phyloP scores from a whole-genome alignment of 805 yeast genomes.

The Suhomyces faveliae region DNA sequence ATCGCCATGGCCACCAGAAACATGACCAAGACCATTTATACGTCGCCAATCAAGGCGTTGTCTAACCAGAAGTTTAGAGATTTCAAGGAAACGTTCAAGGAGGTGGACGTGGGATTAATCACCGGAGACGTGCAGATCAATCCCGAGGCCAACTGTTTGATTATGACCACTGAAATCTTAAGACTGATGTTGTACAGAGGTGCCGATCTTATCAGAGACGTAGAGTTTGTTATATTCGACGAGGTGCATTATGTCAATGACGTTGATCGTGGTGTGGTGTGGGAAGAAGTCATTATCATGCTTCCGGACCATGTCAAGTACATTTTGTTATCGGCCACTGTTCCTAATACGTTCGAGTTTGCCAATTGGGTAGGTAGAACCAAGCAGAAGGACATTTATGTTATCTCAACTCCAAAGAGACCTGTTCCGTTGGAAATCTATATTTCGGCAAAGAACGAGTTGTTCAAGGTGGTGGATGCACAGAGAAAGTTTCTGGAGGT shows the following conservation, averaged over 20 bases:
- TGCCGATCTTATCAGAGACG: conserved; percentile 94
- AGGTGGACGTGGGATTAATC: conserved; percentile 85
- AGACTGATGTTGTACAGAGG: conserved; percentile 96
- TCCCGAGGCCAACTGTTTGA: conserved; percentile 92
- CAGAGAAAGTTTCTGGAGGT: conserved; percentile 64
- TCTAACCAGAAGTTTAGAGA: conserved; percentile 90
- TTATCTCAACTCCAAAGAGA: conserved; percentile 92
- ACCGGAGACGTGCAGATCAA: conserved; percentile 98
- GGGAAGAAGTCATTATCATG: conserved; percentile 99
- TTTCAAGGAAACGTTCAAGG: conserved; percentile 75
- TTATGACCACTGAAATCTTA: conserved; percentile 96
- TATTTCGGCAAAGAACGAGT: conserved; percentile 75
- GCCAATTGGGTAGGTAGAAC: conserved; percentile 99
- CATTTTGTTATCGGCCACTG: conserved; percentile 91
- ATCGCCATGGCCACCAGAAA: conserved; percentile 94
- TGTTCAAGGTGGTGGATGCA: conserved; percentile 72
- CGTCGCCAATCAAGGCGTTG: conserved; percentile 91
- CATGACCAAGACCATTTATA: conserved; percentile 95
- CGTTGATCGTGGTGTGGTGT: conserved; percentile 95
- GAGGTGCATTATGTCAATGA: conserved; percentile 98
- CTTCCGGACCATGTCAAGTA: conserved; percentile 94
- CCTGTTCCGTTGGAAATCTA: conserved; percentile 93
- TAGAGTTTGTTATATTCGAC: conserved; percentile 95
- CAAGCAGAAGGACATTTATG: conserved; percentile 92
- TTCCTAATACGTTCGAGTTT: conserved; percentile 96